phyloP scores from a whole-genome alignment of 1,139 yeast genomes.

The Sugiyamaella japonica region DNA sequence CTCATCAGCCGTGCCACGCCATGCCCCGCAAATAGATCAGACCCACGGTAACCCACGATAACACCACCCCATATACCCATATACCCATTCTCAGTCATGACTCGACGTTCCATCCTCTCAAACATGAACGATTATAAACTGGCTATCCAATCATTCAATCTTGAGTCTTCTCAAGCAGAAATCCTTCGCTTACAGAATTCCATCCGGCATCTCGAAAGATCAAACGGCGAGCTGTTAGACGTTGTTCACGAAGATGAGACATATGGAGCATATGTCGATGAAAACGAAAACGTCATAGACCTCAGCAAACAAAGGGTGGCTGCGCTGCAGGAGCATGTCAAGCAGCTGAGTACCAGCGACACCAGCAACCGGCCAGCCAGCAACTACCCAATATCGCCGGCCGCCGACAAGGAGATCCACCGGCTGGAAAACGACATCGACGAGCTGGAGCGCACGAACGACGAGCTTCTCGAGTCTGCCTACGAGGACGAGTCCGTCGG shows the following conservation, averaged over 20 bases:
- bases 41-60: too few relatives aligned
- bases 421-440: conserved; percentile 5
- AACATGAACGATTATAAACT: conserved; percentile 24
- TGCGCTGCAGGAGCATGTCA: conserved; percentile 21
- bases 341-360: conserved; percentile 1
- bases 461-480: conserved; percentile 10
- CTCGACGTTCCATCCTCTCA: not conserved
- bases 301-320: conserved; percentile 28
- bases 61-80: too few relatives aligned
- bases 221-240: conserved; percentile 33
- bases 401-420: conserved; percentile 6
- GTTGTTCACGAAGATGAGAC: conserved; percentile 25
- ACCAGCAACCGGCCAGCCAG: not conserved
- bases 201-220: conserved; percentile 32
- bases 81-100: not conserved
- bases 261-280: conserved; percentile 29
- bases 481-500: conserved; percentile 14
- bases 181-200: conserved; percentile 35
- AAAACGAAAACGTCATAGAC: conserved; percentile 30
- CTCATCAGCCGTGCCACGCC: too few relatives aligned
- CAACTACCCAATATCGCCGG: not conserved
- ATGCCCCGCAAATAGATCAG: too few relatives aligned
- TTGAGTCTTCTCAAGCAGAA: conserved; percentile 27
- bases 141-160: conserved; percentile 27
- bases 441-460: conserved; percentile 8